These are phyloP conservation scores for Trichoderma erinaceum DNA, from an alignment of 495 filamentous ascomycete genomes.

Conservation along the genomic window DNA sequence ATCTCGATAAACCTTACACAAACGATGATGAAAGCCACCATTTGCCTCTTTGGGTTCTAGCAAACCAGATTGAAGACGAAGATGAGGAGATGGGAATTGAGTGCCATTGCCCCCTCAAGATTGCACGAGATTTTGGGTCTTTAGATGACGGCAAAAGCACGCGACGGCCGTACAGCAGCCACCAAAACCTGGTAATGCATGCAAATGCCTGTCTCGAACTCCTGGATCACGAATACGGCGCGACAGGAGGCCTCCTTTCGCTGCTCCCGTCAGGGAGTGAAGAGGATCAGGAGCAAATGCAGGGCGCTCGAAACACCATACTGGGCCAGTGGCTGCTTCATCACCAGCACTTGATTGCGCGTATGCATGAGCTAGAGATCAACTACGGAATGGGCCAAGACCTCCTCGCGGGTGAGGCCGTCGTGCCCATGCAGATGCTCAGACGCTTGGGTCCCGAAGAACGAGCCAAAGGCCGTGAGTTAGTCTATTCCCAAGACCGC, in stretches of 20 bases:
- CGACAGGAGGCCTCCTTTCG: slow-evolving; percentile 43
- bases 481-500: slow-evolving; percentile 45
- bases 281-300: slow-evolving; percentile 27
- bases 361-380: slow-evolving; percentile 47
- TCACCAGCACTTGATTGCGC: slow-evolving; percentile 40
- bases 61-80: slow-evolving; percentile 38
- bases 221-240: slow-evolving; percentile 48
- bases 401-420: slow-evolving; percentile 41
- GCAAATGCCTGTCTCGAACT: slow-evolving; percentile 48
- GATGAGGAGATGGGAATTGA: slow-evolving; percentile 33
- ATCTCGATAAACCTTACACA: slow-evolving; percentile 38
- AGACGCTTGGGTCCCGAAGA: slow-evolving; percentile 31
- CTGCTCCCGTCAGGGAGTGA: slow-evolving; percentile 37
- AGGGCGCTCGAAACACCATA: slow-evolving; percentile 33
- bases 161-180: slow-evolving; percentile 36
- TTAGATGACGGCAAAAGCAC: slow-evolving; percentile 12
- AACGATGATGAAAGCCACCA: slow-evolving; percentile 41
- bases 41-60: slow-evolving; percentile 37
- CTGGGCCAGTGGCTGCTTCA: slow-evolving; percentile 46
- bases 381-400: slow-evolving; percentile 42
- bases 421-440: slow-evolving; percentile 38
- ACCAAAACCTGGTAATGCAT: slow-evolving; percentile 44
- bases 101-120: slow-evolving; percentile 38
- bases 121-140: not conserved
- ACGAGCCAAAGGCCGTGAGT: slow-evolving; percentile 29